Percentiles rank a stretch among this genome's conserved stretches.
These are phyloP conservation scores for Elymus sibiricus DNA, from an alignment of 176 grass and related monocot species.

Conservation along the genomic window DNA sequence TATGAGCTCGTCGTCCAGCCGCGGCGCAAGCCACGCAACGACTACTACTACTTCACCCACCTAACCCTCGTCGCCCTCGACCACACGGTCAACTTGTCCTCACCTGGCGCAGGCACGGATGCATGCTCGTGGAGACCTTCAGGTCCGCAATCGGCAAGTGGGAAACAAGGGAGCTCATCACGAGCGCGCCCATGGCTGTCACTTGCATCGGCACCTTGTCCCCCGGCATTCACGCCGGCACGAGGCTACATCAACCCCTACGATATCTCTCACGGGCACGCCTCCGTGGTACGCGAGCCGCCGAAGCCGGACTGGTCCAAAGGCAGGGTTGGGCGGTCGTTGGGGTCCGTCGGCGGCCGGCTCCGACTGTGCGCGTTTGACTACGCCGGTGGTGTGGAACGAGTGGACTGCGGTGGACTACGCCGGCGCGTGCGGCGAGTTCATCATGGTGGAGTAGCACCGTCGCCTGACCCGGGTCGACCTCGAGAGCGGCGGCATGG, in stretches of 20 bases:
- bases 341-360: background rate
- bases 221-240: background rate
- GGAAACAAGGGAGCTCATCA: background rate
- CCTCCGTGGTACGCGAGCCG: background rate
- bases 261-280: background rate
- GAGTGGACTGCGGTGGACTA: background rate
- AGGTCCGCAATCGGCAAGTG: background rate
- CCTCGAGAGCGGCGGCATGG: background rate
- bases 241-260: background rate
- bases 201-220: background rate
- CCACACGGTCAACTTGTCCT: conserved; percentile 3
- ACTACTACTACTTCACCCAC: too few relatives aligned
- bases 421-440: background rate
- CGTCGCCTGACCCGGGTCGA: background rate
- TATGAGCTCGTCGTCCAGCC: too few relatives aligned
- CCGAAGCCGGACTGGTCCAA: background rate
- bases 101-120: background rate
- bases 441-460: background rate
- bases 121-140: background rate
- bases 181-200: too few relatives aligned
- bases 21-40: too few relatives aligned
- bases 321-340: background rate
- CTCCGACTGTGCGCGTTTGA: background rate
- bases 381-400: background rate
- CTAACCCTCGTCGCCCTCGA: background rate